These are phyloP conservation scores for Hypericum perforatum DNA, from an alignment of 345 rosid genomes.

Conservation along the genomic window DNA sequence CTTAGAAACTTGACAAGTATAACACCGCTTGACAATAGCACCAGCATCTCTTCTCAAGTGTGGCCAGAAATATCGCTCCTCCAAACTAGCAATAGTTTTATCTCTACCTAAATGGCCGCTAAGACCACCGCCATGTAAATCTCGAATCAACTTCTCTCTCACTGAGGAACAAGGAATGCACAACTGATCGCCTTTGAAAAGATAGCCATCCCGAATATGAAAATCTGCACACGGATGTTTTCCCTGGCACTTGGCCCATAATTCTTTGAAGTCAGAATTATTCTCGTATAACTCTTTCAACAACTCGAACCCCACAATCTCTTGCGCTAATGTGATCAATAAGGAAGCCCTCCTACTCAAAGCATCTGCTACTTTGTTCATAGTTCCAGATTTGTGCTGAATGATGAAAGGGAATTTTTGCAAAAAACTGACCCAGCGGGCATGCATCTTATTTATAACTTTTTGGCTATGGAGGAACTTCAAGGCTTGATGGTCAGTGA, in stretches of 20 bases:
- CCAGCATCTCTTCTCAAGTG: neutral
- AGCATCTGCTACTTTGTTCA: neutral
- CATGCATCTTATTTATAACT: no score
- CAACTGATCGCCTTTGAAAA: no score
- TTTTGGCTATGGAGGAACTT: no score
- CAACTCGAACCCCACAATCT: neutral
- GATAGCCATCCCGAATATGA: neutral
- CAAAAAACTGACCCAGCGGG: neutral
- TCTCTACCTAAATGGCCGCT: neutral
- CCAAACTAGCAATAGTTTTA: no score
- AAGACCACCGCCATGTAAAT: neutral
- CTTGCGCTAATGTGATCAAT: neutral
- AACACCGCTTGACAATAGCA: neutral
- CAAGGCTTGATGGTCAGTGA: no score
- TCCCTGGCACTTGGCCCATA: neutral
- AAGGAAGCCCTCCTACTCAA: neutral
- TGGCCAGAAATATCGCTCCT: no score
- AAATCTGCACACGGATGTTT: neutral
- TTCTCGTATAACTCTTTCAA: neutral
- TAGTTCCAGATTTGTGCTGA: neutral
- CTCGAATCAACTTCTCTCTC: no score
- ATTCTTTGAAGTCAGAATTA: neutral
- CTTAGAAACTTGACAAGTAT: no score
- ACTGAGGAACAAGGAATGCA: no score
- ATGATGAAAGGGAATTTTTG: neutral